Percentiles rank a stretch among this genome's conserved stretches.
Evolutionary conservation across 805 yeast species (phyloP).

Genomic region (Myxozyma kluyveri): DNA sequence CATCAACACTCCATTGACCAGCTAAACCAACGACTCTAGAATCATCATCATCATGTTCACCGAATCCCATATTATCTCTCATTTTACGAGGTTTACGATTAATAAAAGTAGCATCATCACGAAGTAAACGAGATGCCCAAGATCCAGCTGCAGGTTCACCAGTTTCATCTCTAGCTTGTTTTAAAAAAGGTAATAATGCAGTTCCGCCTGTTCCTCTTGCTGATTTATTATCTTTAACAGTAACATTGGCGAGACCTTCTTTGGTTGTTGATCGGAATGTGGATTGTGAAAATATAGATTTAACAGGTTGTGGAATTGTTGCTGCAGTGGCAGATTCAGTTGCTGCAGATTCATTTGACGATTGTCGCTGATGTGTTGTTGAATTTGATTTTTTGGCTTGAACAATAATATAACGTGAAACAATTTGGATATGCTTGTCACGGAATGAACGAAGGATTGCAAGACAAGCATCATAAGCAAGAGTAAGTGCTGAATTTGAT

Average conservation of each 20-base stretch:
- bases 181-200: slow-evolving; percentile 81
- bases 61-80: slow-evolving; percentile 17
- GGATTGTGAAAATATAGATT: not conserved
- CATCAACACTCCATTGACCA: slow-evolving; percentile 28
- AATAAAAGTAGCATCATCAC: slow-evolving; percentile 23
- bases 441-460: slow-evolving; percentile 86
- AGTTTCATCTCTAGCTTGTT: slow-evolving; percentile 94
- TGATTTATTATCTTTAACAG: slow-evolving; percentile 46
- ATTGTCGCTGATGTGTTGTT: not conserved
- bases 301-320: slow-evolving; percentile 3
- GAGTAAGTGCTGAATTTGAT: slow-evolving; percentile 53
- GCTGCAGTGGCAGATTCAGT: not conserved
- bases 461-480: slow-evolving; percentile 82
- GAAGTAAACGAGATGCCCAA: slow-evolving; percentile 71
- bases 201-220: slow-evolving; percentile 94
- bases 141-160: slow-evolving; percentile 89
- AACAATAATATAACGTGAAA: slow-evolving; percentile 77
- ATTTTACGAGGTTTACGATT: slow-evolving; percentile 15
- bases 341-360: slow-evolving; percentile 6
- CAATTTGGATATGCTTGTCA: slow-evolving; percentile 90
- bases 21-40: slow-evolving; percentile 23
- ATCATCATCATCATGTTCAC: slow-evolving; percentile 10
- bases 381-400: slow-evolving; percentile 57
- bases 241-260: slow-evolving; percentile 54
- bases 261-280: slow-evolving; percentile 36